A percentile compares a stretch with the other conserved stretches of the same genome.
Evolutionary conservation across 106 monocot species (phyloP).

Genomic region (Dioscorea dumetorum): DNA sequence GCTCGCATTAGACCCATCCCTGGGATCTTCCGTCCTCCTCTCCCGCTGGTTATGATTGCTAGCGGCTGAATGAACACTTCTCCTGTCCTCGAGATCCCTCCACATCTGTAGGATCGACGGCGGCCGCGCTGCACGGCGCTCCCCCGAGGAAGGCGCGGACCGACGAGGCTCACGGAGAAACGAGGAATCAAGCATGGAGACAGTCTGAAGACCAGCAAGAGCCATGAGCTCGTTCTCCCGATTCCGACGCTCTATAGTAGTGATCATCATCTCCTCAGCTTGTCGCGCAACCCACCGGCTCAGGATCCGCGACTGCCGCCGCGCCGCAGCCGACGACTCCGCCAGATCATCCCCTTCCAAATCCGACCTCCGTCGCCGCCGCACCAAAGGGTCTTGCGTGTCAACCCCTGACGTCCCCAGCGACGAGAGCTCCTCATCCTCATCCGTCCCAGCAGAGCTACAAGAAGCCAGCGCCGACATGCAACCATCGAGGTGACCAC

Average conservation of each 20-base stretch:
- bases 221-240: conserved; percentile 96
- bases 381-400: conserved; percentile 22
- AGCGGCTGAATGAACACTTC: background rate
- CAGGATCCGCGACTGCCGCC: conserved; percentile 71
- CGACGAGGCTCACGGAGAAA: conserved; percentile 45
- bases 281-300: conserved; percentile 80
- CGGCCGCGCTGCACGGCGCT: conserved; percentile 2
- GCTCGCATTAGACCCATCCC: conserved; percentile 18
- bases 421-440: conserved; percentile 20
- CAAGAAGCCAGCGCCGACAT: conserved; percentile 29
- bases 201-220: conserved; percentile 74
- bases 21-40: background rate
- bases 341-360: conserved; percentile 67
- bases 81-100: conserved; percentile 60
- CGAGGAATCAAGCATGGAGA: conserved; percentile 81
- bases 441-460: conserved; percentile 16
- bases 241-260: conserved; percentile 71
- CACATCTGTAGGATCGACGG: conserved; percentile 64
- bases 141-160: background rate
- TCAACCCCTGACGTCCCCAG: background rate
- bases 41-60: background rate
- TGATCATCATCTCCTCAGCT: conserved; percentile 93
- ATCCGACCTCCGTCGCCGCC: conserved; percentile 59
- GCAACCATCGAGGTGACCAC: conserved; percentile 47
- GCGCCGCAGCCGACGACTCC: conserved; percentile 64